Base-by-base conservation (phyloP, 257 asterid genomes). In the Penstemon newberryi region DNA sequence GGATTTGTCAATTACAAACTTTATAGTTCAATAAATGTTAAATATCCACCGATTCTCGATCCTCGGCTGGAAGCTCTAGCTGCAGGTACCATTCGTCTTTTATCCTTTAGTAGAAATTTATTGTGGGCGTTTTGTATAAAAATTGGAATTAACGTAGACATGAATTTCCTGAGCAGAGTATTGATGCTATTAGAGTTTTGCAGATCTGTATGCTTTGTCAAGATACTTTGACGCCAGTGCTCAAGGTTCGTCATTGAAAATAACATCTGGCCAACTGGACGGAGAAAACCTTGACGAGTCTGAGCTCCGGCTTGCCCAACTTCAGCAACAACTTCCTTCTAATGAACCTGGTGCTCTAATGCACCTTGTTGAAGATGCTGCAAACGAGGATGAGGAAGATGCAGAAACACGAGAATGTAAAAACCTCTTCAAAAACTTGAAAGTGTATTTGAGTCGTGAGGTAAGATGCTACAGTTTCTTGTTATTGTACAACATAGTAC, bases 161-260 rank as follows among this genome's bases (percentile, higher is more conserved):
- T 46, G 33, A 25, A 25, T 25, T 25, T 25, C 33, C 54, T 45
- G 7, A 4, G 45, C 50, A 38, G 44, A 18, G 36, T 67, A n/a
- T 66, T 70, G 61, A 74, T 69, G 52, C 8, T 75, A 41, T 57
- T 65, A 60, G 56, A 63, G n/a, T 52, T 78, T 19, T 80, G 83
- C 96, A 94, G 99, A 89, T 79, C 87, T 94, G 8, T 94, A 94
- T 82, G 97, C 96, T 61, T 73, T 94, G 80, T 83, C 96, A 50
- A 86, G 99, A 76, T 86, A 80, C 71, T 77, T 94, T 60, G 97
- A 87, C 70, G 89, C 92, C 62, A 81, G 60, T 60, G 80, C 86
- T 44, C 80, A 78, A 72, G 74, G 80, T 66, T 79, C 87, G 47
- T 60, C 76, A 51, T 13, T 69, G 80, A 82, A 78, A 38, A 56